Conservation (phyloP, 805 yeast species). For the Kurtzmaniella cleridarum region DNA sequence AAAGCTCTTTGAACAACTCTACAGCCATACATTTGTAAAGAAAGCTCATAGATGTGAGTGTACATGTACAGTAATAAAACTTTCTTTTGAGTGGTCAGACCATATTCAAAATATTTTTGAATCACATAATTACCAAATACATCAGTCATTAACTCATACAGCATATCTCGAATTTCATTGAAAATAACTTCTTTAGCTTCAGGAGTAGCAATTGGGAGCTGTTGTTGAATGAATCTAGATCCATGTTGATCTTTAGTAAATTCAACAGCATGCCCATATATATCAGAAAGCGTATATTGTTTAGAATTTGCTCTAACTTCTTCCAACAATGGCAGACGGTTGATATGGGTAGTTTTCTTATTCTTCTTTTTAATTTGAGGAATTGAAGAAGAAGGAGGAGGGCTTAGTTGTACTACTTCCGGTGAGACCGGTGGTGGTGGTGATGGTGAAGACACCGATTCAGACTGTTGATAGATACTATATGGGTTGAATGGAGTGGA, state of each 20-base stretch:
- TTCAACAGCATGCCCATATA: slow-evolving; percentile 83
- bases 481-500: slow-evolving; percentile 46
- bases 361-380: slow-evolving; percentile 1
- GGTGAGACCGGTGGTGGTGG: slow-evolving; percentile 12
- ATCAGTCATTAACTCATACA: slow-evolving; percentile 83
- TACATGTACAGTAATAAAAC: slow-evolving; percentile 65
- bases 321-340: slow-evolving; percentile 76
- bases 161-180: slow-evolving; percentile 71
- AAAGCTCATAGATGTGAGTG: slow-evolving; percentile 67
- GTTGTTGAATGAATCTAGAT: slow-evolving; percentile 92
- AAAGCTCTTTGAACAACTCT: slow-evolving; percentile 93
- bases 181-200: slow-evolving; percentile 77
- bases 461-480: slow-evolving; percentile 25
- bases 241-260: slow-evolving; percentile 97
- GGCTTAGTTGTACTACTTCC: not conserved
- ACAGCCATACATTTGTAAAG: slow-evolving; percentile 96
- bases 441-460: slow-evolving; percentile 15
- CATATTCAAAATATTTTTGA: slow-evolving; percentile 87
- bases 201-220: slow-evolving; percentile 56
- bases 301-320: slow-evolving; percentile 74
- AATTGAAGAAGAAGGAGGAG: slow-evolving; percentile 2
- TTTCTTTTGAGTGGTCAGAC: slow-evolving; percentile 62
- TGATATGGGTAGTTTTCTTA: slow-evolving; percentile 41
- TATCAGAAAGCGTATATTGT: slow-evolving; percentile 60
- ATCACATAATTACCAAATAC: slow-evolving; percentile 97